Evolutionary conservation across 352 stramenopile species (phyloP), one percentile per base, ranked within the genome.

Genomic region (Globisporangium canariense): DNA sequence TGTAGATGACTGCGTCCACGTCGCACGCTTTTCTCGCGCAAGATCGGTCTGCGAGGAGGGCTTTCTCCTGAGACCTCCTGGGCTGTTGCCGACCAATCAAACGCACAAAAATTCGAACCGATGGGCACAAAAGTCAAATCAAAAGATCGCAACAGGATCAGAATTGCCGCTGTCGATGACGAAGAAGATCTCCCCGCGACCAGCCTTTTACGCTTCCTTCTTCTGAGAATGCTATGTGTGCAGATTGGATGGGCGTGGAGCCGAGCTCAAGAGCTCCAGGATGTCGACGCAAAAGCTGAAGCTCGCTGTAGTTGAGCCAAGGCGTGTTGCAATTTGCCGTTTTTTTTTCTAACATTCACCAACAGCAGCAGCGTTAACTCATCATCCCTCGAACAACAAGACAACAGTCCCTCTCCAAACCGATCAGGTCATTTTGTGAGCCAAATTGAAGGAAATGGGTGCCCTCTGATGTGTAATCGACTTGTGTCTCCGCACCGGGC

Each of bases 1-100:
- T 62, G 57, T 62, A 62, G 57, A 62, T 62, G 57, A 62, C 28
- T 62, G 18, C 11, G 46, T 53, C 40, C 22, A 41, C 30, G 30
- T 54, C 57, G 22, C 41, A 62, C 57, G 41, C 25, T 0, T 13
- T 16, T 43, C 20, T 22, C 20, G 4, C 18, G 14, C 13, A 46
- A 46, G 40, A 46, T 36, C n/a, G 14, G 30, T 32, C 20, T 10
- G 32, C 3, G 36, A 49, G 43, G 43, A 49, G 43, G 43, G 20
- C 18, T n/a, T 49, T 49, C 7, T n/a, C 43, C 41, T 7, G 43
- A 49, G 16, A 47, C 41, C 41, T 47, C 41, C 16, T 8, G 8
- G 52, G 51, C 8, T 18, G 28, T 43, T 55, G 43, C 47, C 18
- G 16, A 55, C 57, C 57, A 62, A 32, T 62, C 57, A 34, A 62